Evolutionary conservation across 2,329 filamentous ascomycete species (phyloP), one percentile per base, ranked within the genome.

Genomic region (Pestalotiopsis sp.): DNA sequence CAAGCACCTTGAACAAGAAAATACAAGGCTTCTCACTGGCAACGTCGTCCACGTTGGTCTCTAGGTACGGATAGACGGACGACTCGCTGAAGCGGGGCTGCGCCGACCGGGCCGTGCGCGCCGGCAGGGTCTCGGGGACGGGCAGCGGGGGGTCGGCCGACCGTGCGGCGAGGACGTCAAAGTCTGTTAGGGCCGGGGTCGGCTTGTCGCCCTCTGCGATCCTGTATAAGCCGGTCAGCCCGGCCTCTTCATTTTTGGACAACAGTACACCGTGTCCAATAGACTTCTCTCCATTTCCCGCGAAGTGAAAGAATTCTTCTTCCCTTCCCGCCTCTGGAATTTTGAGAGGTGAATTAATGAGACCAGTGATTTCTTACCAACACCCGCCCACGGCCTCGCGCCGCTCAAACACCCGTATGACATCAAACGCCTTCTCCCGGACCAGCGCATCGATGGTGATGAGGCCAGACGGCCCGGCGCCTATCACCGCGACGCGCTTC

Each of bases 351-450:
- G 4, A 52, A 9, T 23, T 9, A 52, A 9, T 52, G 40, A 45
- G 14, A 60, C 27, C 20, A 12, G 1, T 31, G 7, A 68, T 7
- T 25, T 27, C 83, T 76, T 76, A 90, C 89, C 89, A 91, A 67
- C 86, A 89, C 20, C 89, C 89, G 65, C 89, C 89, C 1, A 87
- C 81, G 14, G 82, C 83, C 70, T 89, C 86, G 65, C 88, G 84
- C 36, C 89, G 81, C 74, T 91, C 89, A 74, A 91, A 91, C 0
- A 91, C 87, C 5, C 87, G 83, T 67, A 91, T 87, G 2, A 81
- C 76, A 68, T 90, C 86, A 73, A 91, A 91, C 0, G 79, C 75
- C 70, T 87, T 82, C 75, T 91, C 89, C 74, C 88, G 83, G 31
- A 83, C 83, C 38, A 91, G 77, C 4, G 89, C 88, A 79, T 91